These are phyloP conservation scores for Colletotrichum euphorbiae DNA, from an alignment of 2,329 filamentous ascomycete species.

Conservation along the genomic window DNA sequence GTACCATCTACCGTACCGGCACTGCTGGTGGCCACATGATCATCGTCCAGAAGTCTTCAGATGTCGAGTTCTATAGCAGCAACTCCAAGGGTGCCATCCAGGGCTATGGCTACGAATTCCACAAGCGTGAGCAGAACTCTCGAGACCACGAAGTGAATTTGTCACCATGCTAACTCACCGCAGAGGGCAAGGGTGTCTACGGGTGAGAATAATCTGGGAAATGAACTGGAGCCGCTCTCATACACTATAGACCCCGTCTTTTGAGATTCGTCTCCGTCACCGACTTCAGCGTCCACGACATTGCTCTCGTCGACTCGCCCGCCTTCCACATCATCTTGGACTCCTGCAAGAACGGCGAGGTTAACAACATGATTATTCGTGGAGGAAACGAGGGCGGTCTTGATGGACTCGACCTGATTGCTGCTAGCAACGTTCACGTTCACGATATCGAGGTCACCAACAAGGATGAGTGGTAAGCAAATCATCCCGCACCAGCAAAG, in stretches of 20 bases:
- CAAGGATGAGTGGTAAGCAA: constrained; percentile 67
- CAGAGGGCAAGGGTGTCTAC: constrained; percentile 30
- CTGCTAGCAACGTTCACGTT: constrained; percentile 64
- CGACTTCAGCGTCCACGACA: constrained; percentile 61
- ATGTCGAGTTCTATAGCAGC: constrained; percentile 59
- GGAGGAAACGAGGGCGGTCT: constrained; percentile 63
- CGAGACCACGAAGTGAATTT: too few relatives aligned
- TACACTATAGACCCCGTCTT: constrained; percentile 51
- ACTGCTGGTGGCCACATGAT: constrained; percentile 40
- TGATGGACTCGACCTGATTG: constrained; percentile 67
- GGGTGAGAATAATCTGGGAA: constrained; percentile 3
- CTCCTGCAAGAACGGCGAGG: constrained; percentile 60
- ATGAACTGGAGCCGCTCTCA: background rate
- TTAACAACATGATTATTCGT: constrained; percentile 66
- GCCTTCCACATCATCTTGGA: constrained; percentile 61
- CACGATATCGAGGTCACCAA: constrained; percentile 72
- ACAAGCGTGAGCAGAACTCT: constrained; percentile 44
- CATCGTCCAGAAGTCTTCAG: constrained; percentile 44
- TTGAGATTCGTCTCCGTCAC: constrained; percentile 56
- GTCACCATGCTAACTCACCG: background rate
- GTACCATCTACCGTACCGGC: constrained; percentile 44
- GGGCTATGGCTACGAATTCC: constrained; percentile 59
- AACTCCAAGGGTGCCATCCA: constrained; percentile 59
- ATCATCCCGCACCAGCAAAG: constrained; percentile 50
- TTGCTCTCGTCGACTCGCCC: constrained; percentile 60